Percentiles rank a stretch among this genome's conserved stretches.
Evolutionary conservation across 2,329 filamentous ascomycete genomes (phyloP).

Genomic region (Phyllosticta paracitricarpa): DNA sequence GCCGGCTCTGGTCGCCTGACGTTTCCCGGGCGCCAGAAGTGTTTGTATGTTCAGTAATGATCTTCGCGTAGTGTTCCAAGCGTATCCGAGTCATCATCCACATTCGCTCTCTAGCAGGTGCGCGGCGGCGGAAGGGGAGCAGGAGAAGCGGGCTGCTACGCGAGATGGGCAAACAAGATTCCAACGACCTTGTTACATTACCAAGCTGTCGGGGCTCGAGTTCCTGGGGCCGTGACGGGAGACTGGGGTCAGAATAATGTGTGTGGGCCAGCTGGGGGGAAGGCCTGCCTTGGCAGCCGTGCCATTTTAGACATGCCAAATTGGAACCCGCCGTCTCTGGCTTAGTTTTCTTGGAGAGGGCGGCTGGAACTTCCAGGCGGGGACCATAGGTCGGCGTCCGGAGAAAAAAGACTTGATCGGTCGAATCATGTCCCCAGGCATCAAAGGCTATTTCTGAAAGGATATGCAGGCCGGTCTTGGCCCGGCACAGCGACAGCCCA

Average conservation of each 20-base stretch:
- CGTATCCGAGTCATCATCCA: neutral
- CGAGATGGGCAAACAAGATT: neutral
- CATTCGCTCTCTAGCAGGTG: neutral
- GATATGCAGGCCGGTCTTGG: neutral
- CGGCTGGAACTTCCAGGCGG: neutral
- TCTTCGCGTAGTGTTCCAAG: neutral
- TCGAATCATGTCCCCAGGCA: neutral
- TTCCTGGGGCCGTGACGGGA: neutral
- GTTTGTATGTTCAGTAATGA: neutral
- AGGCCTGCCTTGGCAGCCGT: too few species aligned
- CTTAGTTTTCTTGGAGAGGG: neutral
- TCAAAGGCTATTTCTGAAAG: neutral
- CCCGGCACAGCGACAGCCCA: neutral
- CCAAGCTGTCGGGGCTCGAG: neutral
- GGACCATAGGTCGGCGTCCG: neutral
- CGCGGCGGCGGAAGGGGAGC: neutral
- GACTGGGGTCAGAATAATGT: neutral
- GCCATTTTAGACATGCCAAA: neutral
- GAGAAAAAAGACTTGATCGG: neutral
- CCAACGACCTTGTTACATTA: neutral
- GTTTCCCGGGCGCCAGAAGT: neutral
- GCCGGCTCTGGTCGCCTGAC: neutral
- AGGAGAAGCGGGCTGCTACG: neutral
- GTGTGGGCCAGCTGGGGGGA: too few species aligned
- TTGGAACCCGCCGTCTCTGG: neutral